These are phyloP conservation scores for Clarireedia paspali DNA, from an alignment of 2,329 filamentous ascomycete species.

Conservation along the genomic window DNA sequence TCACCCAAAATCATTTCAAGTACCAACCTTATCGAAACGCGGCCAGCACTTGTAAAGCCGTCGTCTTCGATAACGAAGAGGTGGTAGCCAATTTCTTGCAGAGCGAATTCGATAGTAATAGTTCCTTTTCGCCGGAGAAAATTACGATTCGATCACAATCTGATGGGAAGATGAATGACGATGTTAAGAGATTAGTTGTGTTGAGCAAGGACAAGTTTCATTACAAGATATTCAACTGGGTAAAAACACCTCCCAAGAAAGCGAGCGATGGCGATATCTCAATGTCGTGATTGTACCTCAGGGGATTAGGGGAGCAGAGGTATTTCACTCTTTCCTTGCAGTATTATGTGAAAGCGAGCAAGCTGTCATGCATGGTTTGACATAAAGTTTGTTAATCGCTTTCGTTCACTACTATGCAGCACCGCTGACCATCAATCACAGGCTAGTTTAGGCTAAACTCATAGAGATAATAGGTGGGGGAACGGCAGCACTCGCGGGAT, in stretches of 20 bases:
- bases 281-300: conserved; percentile 17
- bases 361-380: not conserved
- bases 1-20: conserved; percentile 2
- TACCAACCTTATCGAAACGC: conserved; percentile 9
- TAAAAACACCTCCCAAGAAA: not conserved
- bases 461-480: not conserved
- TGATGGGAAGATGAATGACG: conserved; percentile 6
- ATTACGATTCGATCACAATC: conserved; percentile 19
- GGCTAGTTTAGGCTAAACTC: too few species aligned
- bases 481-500: not conserved
- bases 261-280: conserved; percentile 16
- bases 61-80: conserved; percentile 15
- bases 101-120: conserved; percentile 12
- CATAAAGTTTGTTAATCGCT: not conserved
- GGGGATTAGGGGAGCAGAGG: not conserved
- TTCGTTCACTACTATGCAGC: not conserved
- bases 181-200: conserved; percentile 20
- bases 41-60: conserved; percentile 1
- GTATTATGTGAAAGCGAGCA: not conserved
- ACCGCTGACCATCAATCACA: too few species aligned
- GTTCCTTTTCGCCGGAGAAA: conserved; percentile 19
- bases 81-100: conserved; percentile 13
- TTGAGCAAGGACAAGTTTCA: conserved; percentile 21
- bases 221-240: conserved; percentile 25
- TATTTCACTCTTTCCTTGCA: not conserved